Conservation (phyloP, 1,139 yeast species). For the Geotrichum fermentans region DNA sequence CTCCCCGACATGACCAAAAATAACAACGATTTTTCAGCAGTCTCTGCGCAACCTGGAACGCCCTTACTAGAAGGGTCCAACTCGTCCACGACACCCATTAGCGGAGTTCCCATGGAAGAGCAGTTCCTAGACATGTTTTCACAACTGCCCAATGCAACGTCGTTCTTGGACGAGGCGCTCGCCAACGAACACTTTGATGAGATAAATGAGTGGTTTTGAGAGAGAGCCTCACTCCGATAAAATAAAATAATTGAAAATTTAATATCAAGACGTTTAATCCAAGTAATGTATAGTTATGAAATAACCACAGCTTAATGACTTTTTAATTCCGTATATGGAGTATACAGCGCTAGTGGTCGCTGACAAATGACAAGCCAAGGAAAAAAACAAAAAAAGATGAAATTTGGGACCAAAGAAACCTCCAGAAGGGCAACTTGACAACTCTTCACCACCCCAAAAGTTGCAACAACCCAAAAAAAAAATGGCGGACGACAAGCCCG, state of each 20-base stretch:
- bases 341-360: background rate
- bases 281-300: no score
- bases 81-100: background rate
- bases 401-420: no score
- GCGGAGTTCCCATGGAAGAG: constrained; percentile 28
- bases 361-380: background rate
- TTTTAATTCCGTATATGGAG: background rate
- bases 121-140: constrained; percentile 36
- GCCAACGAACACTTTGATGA: constrained; percentile 31
- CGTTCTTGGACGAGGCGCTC: constrained; percentile 36
- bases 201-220: constrained; percentile 16
- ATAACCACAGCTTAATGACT: background rate
- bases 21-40: background rate
- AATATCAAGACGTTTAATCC: no score
- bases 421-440: background rate
- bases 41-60: background rate
- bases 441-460: background rate
- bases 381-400: no score
- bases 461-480: background rate
- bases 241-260: background rate
- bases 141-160: constrained; percentile 37
- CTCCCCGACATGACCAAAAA: no score
- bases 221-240: background rate
- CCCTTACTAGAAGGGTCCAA: background rate
- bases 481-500: constrained; percentile 8